Conservation (phyloP, 768 basidiomycete species). For the Rhizopogon vulgaris region DNA sequence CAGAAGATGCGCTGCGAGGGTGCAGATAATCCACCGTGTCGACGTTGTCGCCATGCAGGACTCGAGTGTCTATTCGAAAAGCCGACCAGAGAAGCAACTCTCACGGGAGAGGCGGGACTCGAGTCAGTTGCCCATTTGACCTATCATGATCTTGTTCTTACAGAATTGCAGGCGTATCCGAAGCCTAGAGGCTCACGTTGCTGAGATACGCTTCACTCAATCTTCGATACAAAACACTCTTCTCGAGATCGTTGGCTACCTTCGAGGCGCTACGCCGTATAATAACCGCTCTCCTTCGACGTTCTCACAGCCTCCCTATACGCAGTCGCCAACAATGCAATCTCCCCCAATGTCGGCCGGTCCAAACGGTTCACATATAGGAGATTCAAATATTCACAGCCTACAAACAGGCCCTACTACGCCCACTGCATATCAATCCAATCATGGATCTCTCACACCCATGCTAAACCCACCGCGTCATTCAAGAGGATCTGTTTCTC, state of each 20-base stretch:
- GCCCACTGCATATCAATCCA: conserved; percentile 22
- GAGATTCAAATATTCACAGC: conserved; percentile 18
- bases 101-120: conserved; percentile 83
- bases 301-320: conserved; percentile 41
- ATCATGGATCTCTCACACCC: conserved; percentile 22
- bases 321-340: conserved; percentile 63
- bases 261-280: conserved; percentile 51
- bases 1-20: conserved; percentile 98
- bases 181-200: conserved; percentile 80
- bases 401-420: conserved; percentile 21
- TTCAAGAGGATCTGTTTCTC: conserved; percentile 28
- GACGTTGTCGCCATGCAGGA: conserved; percentile 83
- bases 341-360: conserved; percentile 41
- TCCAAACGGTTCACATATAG: conserved; percentile 26
- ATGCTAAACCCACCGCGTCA: conserved; percentile 26
- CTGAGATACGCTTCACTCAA: conserved; percentile 73
- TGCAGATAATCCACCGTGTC: conserved; percentile 95
- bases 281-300: conserved; percentile 59
- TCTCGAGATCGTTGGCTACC: conserved; percentile 70
- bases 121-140: conserved; percentile 51
- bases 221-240: conserved; percentile 73
- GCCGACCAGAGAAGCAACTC: conserved; percentile 78
- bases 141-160: conserved; percentile 8
- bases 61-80: conserved; percentile 95
- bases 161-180: conserved; percentile 68